A percentile compares a stretch with the other conserved stretches of the same genome.
These are phyloP conservation scores for Candida easanensis DNA, from an alignment of 805 yeast species.

Conservation along the genomic window DNA sequence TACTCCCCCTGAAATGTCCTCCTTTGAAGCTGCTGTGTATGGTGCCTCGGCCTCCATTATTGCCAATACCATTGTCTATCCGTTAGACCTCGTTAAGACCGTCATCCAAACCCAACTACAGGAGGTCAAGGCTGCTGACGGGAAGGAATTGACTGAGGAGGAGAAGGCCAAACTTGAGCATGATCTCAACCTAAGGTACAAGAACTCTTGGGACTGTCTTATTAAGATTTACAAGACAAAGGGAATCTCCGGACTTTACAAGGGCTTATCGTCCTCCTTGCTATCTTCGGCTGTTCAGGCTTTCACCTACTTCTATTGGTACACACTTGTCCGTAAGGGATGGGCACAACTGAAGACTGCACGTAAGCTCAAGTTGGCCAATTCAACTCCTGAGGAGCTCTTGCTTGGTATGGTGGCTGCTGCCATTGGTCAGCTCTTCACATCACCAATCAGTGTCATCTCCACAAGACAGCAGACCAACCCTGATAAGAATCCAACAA, in stretches of 20 bases:
- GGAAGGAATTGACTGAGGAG: slow-evolving; percentile 3
- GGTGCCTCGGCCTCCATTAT: slow-evolving; percentile 81
- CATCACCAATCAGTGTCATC: slow-evolving; percentile 77
- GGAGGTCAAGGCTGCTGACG: neutral
- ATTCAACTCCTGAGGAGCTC: slow-evolving; percentile 65
- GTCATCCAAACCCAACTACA: slow-evolving; percentile 66
- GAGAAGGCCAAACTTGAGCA: slow-evolving; percentile 19
- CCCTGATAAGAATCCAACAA: slow-evolving; percentile 28
- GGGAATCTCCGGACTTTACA: slow-evolving; percentile 69
- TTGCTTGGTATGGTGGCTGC: slow-evolving; percentile 79
- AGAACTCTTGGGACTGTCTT: slow-evolving; percentile 61
- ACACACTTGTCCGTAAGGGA: slow-evolving; percentile 64
- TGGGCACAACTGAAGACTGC: slow-evolving; percentile 34
- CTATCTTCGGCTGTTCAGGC: slow-evolving; percentile 73
- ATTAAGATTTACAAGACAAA: slow-evolving; percentile 49
- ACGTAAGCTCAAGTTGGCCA: slow-evolving; percentile 17
- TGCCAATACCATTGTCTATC: slow-evolving; percentile 79
- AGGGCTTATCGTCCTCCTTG: slow-evolving; percentile 65
- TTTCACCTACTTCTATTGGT: slow-evolving; percentile 87
- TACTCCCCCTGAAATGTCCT: slow-evolving; percentile 35
- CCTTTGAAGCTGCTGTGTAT: slow-evolving; percentile 70
- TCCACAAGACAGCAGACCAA: slow-evolving; percentile 66
- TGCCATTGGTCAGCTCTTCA: slow-evolving; percentile 73
- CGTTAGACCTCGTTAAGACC: slow-evolving; percentile 76
- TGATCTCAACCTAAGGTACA: slow-evolving; percentile 34